Conservation (phyloP, 306 rosid genomes). For the Carpinus fangiana region DNA sequence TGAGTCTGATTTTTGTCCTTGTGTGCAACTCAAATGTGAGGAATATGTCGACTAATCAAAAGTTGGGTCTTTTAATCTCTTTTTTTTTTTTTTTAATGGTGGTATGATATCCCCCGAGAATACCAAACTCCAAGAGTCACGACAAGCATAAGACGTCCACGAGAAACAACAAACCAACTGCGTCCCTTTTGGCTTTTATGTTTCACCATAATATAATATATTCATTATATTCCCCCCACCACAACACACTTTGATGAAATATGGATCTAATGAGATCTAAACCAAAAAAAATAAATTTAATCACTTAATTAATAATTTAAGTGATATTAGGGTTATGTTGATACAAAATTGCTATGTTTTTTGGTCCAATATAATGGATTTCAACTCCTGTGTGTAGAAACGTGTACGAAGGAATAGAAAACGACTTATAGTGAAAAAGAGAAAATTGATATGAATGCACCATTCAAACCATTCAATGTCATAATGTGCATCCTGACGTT, state of each 20-base stretch:
- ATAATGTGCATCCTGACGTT: too few relatives aligned
- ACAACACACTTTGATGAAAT: not conserved
- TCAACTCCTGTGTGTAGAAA: too few relatives aligned
- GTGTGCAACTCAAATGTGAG: not conserved
- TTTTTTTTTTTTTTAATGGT: not conserved
- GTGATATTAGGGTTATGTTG: too few relatives aligned
- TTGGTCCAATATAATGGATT: too few relatives aligned
- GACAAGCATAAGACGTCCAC: constrained; percentile 28
- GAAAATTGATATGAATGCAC: not conserved
- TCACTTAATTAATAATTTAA: too few relatives aligned
- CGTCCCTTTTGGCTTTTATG: not conserved
- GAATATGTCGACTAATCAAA: constrained; percentile 1
- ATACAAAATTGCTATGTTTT: too few relatives aligned
- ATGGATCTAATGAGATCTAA: too few relatives aligned
- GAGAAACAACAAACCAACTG: not conserved
- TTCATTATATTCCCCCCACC: not conserved
- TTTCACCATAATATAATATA: not conserved
- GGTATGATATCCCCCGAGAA: not conserved
- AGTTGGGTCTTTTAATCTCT: not conserved
- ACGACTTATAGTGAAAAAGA: not conserved
- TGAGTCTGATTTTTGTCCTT: not conserved
- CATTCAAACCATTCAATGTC: too few relatives aligned
- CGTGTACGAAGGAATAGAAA: not conserved
- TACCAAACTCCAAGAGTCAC: not conserved
- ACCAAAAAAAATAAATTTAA: not conserved